These are phyloP conservation scores for Pleurotus sapidus DNA, from an alignment of 768 basidiomycete species.

Conservation along the genomic window DNA sequence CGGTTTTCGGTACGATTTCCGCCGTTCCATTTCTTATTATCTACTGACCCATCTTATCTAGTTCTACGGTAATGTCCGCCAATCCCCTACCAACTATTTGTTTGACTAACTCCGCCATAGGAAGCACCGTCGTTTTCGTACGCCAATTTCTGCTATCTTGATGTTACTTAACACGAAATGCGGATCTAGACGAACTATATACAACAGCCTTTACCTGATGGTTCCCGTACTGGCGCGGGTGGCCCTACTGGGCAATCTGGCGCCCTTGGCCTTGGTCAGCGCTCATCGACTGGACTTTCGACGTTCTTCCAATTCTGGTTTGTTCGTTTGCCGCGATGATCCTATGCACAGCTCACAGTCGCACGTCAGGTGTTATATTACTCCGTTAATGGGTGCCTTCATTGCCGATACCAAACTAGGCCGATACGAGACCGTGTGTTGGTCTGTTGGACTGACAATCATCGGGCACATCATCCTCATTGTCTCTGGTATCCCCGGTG, in stretches of 20 bases:
- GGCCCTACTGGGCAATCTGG: constrained; percentile 56
- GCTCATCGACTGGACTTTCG: constrained; percentile 66
- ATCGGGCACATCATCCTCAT: constrained; percentile 67
- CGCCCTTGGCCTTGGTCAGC: constrained; percentile 66
- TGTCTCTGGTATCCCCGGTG: constrained; percentile 60
- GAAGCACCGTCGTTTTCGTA: constrained; percentile 44
- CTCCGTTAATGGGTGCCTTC: constrained; percentile 68
- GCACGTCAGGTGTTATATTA: constrained; percentile 58
- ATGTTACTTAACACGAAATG: background rate
- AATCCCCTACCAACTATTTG: no score
- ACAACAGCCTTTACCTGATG: constrained; percentile 63
- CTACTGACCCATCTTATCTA: constrained; percentile 10
- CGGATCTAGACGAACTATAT: constrained; percentile 66
- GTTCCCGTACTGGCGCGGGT: constrained; percentile 65
- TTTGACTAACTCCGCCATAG: background rate
- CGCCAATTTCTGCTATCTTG: constrained; percentile 7
- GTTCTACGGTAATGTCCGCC: constrained; percentile 35
- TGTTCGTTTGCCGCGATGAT: no score
- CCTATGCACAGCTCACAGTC: no score
- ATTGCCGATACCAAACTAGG: constrained; percentile 73
- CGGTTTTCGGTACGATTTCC: constrained; percentile 58
- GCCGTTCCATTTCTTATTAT: background rate
- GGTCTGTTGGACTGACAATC: constrained; percentile 56
- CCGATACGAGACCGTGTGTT: constrained; percentile 70
- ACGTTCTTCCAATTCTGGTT: constrained; percentile 75